Evolutionary conservation across 306 rosid species (phyloP).

Genomic region (Acacia melanoxylon): DNA sequence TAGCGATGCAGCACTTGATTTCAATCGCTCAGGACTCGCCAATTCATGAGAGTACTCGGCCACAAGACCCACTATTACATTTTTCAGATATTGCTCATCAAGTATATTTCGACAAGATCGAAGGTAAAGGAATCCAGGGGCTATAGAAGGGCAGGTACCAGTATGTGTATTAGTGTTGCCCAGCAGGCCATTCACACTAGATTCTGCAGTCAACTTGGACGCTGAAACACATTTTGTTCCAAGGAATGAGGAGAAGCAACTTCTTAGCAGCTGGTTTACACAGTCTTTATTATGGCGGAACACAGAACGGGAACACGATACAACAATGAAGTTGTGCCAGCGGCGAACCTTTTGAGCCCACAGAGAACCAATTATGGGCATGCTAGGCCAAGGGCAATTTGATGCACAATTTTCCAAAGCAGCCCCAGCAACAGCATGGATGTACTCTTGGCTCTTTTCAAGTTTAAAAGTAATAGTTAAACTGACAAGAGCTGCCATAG

Average conservation of each 20-base stretch:
- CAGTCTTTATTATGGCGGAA: conserved; percentile 63
- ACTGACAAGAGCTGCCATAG: conserved; percentile 85
- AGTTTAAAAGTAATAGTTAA: conserved; percentile 83
- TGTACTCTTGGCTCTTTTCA: conserved; percentile 60
- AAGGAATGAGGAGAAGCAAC: conserved; percentile 74
- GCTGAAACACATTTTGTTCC: conserved; percentile 42
- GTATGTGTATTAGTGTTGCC: conserved; percentile 48
- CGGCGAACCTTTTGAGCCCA: conserved; percentile 90
- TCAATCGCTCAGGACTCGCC: conserved; percentile 39
- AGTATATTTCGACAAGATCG: conserved; percentile 59
- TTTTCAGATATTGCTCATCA: conserved; percentile 46
- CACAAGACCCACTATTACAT: conserved; percentile 59
- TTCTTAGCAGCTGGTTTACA: conserved; percentile 67
- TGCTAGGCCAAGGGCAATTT: conserved; percentile 76
- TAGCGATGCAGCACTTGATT: conserved; percentile 52
- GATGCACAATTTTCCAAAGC: conserved; percentile 75
- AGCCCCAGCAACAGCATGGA: conserved; percentile 71
- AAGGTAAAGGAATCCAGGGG: conserved; percentile 80
- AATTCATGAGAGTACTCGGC: conserved; percentile 47
- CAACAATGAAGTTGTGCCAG: conserved; percentile 79
- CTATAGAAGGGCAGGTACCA: conserved; percentile 43
- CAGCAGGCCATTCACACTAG: conserved; percentile 66
- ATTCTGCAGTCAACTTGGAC: conserved; percentile 45
- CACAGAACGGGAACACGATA: conserved; percentile 66
- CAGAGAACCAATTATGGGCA: conserved; percentile 66